A percentile compares a stretch with the other conserved stretches of the same genome.
These are phyloP conservation scores for Colletotrichum sp. DNA, from an alignment of 2,329 filamentous ascomycete genomes.

Conservation along the genomic window DNA sequence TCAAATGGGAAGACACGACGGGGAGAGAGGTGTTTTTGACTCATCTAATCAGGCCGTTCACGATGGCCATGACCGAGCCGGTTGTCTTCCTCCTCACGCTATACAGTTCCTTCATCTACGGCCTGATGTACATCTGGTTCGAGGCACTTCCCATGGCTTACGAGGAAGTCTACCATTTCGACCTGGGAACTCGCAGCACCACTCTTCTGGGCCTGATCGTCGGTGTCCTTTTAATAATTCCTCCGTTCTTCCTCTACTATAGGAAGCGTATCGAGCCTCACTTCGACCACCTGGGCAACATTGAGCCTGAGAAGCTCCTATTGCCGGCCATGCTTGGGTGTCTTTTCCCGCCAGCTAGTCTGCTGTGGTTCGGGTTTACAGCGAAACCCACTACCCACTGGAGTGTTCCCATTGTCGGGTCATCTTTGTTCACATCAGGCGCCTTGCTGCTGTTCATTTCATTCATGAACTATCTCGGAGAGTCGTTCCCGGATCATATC, in stretches of 20 bases:
- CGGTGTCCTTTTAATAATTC: background rate
- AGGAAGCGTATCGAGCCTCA: background rate
- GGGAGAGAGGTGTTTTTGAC: conserved; percentile 17
- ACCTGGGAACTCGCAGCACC: background rate
- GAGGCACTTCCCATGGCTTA: conserved; percentile 3
- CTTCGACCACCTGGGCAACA: background rate
- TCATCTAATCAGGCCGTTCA: conserved; percentile 12
- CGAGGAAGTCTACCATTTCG: conserved; percentile 20
- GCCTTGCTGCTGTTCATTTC: conserved; percentile 3
- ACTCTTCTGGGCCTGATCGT: conserved; percentile 4
- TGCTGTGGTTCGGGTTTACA: conserved; percentile 13
- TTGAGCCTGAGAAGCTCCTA: conserved; percentile 1
- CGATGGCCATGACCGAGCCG: conserved; percentile 2
- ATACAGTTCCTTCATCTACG: conserved; percentile 8
- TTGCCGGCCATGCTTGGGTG: background rate
- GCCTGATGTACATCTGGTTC: conserved; percentile 20
- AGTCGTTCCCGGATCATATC: conserved; percentile 8
- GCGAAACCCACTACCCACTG: background rate
- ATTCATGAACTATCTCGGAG: conserved; percentile 3
- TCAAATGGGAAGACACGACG: conserved; percentile 17
- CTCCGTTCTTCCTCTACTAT: conserved; percentile 14
- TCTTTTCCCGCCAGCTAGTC: background rate
- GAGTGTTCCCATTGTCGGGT: conserved; percentile 1
- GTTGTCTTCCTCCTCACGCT: conserved; percentile 4
- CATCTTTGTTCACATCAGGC: background rate